Evolutionary conservation across 768 basidiomycete species (phyloP).

Genomic region (Termitomyces sp.): DNA sequence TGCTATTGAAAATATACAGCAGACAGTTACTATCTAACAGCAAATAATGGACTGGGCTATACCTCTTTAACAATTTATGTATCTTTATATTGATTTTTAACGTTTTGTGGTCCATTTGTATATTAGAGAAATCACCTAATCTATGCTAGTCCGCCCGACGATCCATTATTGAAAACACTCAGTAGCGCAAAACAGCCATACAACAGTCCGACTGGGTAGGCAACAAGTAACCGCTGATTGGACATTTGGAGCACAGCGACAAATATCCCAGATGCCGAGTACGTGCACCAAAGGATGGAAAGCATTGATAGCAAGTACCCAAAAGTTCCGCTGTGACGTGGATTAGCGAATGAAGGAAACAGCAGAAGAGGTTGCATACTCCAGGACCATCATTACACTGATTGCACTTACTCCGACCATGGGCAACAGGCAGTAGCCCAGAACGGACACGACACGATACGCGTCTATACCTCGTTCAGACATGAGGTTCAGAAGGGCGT

Average conservation of each 20-base stretch:
- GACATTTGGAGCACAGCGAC: conserved; percentile 95
- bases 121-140: neutral
- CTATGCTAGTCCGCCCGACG: conserved; percentile 22
- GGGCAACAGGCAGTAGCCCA: conserved; percentile 95
- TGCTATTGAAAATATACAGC: conserved; percentile 73
- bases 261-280: conserved; percentile 93
- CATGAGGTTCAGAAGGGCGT: conserved; percentile 96
- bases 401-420: conserved; percentile 94
- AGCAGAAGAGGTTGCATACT: conserved; percentile 56
- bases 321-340: conserved; percentile 60
- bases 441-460: conserved; percentile 90
- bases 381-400: conserved; percentile 82
- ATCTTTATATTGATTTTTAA: neutral
- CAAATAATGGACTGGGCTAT: conserved; percentile 14
- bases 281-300: conserved; percentile 95
- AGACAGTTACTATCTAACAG: conserved; percentile 55
- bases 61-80: neutral
- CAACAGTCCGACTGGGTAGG: conserved; percentile 91
- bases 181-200: conserved; percentile 94
- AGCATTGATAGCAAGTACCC: conserved; percentile 83
- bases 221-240: conserved; percentile 90
- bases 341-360: conserved; percentile 12
- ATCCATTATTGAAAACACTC: conserved; percentile 76
- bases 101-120: neutral
- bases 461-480: conserved; percentile 93